phyloP scores from a whole-genome alignment of 177 flowering plant genomes.

The Vitis hybrid region DNA sequence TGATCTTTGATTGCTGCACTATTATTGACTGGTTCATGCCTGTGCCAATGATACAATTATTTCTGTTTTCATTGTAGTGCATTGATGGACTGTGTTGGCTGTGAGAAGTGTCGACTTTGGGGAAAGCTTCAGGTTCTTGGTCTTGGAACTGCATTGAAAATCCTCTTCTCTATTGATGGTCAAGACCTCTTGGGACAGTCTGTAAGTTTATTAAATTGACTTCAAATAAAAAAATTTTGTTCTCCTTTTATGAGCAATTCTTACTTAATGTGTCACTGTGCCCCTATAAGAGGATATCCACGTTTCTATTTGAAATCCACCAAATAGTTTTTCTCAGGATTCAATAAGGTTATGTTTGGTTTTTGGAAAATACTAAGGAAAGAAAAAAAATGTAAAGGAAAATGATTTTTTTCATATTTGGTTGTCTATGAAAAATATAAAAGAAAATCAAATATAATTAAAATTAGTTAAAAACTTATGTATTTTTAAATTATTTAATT shows the following conservation, averaged over 20 bases:
- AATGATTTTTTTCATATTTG: too few species aligned
- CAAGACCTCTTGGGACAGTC: slow-evolving; percentile 34
- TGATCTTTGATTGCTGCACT: not conserved
- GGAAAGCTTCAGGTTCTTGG: slow-evolving; percentile 99
- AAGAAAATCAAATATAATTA: too few species aligned
- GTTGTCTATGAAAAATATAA: too few species aligned
- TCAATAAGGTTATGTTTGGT: too few species aligned
- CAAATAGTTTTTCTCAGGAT: too few species aligned
- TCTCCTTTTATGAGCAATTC: too few species aligned
- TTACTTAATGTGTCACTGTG: too few species aligned
- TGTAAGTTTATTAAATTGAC: slow-evolving; percentile 44
- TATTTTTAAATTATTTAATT: too few species aligned
- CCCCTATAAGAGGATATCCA: not conserved
- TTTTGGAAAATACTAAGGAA: too few species aligned
- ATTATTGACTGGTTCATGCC: not conserved
- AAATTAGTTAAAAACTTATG: too few species aligned
- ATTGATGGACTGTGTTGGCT: slow-evolving; percentile 97
- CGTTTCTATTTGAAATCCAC: too few species aligned
- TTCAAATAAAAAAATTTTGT: not conserved
- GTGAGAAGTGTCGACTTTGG: slow-evolving; percentile 99
- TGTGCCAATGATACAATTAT: not conserved
- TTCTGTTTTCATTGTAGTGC: slow-evolving; percentile 54
- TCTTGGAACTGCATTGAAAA: slow-evolving; percentile 95
- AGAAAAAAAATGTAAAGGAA: too few species aligned
- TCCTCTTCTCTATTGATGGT: slow-evolving; percentile 87